Evolutionary conservation across 2,329 filamentous ascomycete genomes (phyloP), one percentile per base, ranked within the genome.

Genomic region (Annulohypoxylon truncatum): DNA sequence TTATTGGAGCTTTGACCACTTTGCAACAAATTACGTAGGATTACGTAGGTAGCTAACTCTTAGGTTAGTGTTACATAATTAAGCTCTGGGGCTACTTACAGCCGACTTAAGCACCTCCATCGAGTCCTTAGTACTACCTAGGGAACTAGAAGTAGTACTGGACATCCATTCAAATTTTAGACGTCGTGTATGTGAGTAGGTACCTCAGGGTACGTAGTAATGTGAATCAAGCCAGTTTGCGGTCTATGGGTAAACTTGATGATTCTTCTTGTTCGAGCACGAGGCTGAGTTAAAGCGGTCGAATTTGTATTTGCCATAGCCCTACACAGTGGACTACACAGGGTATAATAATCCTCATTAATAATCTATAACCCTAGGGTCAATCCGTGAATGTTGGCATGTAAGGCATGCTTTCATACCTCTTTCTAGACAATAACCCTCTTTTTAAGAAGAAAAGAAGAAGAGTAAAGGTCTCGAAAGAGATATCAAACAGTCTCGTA

Each of bases 261-360:
- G n/a, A 31, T 42, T 15, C 24, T 31, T 47, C 4, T 33, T 15
- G 40, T 24, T 18, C 10, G 7, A 35, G n/a, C 20, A 35, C 18
- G 3, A 7, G 18, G 2, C 15, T 28, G 13, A 22, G 40, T 8
- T 29, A 13, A 28, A 18, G 46, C 44, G 22, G 33, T 15, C 15
- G 47, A 28, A 52, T 38, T 53, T 50, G 59, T 52, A 48, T 66
- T 55, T 9, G 24, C 38, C 31, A 52, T 47, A 66, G 50, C 28
- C 28, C 50, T 15, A 20, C 33, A 56, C n/a, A 44, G 31, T 35
- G 28, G 6, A 48, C 13, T 28, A 47, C 52, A 48, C 28, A 54
- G 61, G 57, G 61, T 67, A 64, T 65, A 61, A 64, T 44, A 53
- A 59, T 62, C 64, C 53, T 56, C 40, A 52, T 52, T 42, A 50